Evolutionary conservation across 768 basidiomycete species (phyloP).

Genomic region (Leucosporidium scottii): DNA sequence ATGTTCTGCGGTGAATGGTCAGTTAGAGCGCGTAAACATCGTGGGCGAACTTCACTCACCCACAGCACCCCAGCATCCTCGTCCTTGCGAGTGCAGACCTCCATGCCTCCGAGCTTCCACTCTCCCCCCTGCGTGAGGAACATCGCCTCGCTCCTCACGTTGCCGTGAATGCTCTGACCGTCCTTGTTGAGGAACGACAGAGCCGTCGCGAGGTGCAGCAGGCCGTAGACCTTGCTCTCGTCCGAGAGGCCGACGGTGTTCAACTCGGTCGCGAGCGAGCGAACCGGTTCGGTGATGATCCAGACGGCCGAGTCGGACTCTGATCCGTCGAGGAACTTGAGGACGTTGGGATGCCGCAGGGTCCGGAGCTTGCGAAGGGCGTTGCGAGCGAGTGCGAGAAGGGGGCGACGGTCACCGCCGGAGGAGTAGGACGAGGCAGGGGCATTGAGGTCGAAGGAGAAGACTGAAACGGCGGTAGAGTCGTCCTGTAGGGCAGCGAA

Average conservation of each 20-base stretch:
- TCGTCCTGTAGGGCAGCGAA: slow-evolving; percentile 60
- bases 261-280: slow-evolving; percentile 60
- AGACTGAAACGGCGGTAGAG: slow-evolving; percentile 72
- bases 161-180: slow-evolving; percentile 74
- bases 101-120: slow-evolving; percentile 95
- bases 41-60: slow-evolving; percentile 41
- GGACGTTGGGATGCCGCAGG: slow-evolving; percentile 87
- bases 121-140: slow-evolving; percentile 91
- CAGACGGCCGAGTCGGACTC: slow-evolving; percentile 81
- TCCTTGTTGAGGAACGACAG: slow-evolving; percentile 83
- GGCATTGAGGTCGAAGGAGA: slow-evolving; percentile 67
- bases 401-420: slow-evolving; percentile 51
- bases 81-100: slow-evolving; percentile 77
- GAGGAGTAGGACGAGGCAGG: slow-evolving; percentile 38
- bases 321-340: slow-evolving; percentile 88
- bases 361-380: slow-evolving; percentile 81
- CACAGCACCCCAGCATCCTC: slow-evolving; percentile 68
- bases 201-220: slow-evolving; percentile 56
- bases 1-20: slow-evolving; percentile 50
- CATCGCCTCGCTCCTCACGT: slow-evolving; percentile 57
- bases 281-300: slow-evolving; percentile 90
- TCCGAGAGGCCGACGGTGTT: slow-evolving; percentile 52
- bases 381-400: slow-evolving; percentile 75
- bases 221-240: slow-evolving; percentile 68
- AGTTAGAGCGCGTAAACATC: neutral